Base-by-base conservation (phyloP, 306 rosid genomes). In the apple (Malus domestica) region DNA sequence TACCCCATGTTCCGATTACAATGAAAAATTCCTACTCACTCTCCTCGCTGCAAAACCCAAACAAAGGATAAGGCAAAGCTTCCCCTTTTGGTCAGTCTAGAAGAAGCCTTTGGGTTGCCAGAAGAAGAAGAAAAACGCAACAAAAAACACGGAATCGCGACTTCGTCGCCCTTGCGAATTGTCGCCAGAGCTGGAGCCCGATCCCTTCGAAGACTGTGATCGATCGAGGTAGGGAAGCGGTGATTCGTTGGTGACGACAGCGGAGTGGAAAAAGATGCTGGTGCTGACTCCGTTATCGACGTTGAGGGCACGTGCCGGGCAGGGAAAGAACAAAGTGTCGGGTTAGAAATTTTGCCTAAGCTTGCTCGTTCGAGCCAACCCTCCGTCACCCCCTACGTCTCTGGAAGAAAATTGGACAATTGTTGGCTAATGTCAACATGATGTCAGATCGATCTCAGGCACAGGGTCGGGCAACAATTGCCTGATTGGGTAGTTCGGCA, bases 341-440 rank as follows among this genome's bases (percentile, higher is more conserved):
- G 96, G 96, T 5, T 75, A 89, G 45, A 78, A 91, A 60, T 89
- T 95, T 78, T 92, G 96, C 67, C 66, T 95, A 74, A 95, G 97
- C 77, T 97, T 97, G 5, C 68, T 95, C 67, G 92, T 92, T 45
- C 82, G 97, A 72, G 93, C 96, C 7, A 90, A 88, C 77, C 98
- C 98, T 33, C 35, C 0, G 6, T 32, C 35, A 4, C 38, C 38
- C 38, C 7, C 1, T 33, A 32, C 35, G 7, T 33, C 38, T 33
- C 6, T 33, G 38, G 38, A 33, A 33, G 38, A 33, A 33, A 33
- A 5, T 33, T 33, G 35, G 35, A 32, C 35, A 32, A 32, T 32
- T 32, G 35, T 4, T 32, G 35, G 6, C 6, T 32, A 4, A 32
- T 5, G 35, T 32, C 35, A 32, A 4, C 35, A 32, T 32, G 35